Evolutionary conservation across 495 filamentous ascomycete genomes (phyloP), one percentile per base, ranked within the genome.

Genomic region (Lentithecium fluviatile): DNA sequence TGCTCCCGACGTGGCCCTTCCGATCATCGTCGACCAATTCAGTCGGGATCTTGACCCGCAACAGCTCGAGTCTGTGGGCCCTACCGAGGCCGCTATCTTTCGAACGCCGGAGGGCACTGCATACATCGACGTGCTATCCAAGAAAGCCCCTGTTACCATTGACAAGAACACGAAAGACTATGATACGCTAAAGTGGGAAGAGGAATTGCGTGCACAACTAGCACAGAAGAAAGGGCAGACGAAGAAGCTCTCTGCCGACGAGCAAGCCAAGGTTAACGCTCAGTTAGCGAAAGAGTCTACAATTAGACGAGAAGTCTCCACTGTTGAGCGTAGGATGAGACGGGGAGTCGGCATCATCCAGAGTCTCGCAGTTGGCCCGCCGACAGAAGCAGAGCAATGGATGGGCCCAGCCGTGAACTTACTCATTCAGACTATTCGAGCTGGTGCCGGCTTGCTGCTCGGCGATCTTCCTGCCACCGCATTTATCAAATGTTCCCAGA

Each of bases 111-210:
- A 91, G 71, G 94, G 91, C 1, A 90, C 87, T 0, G 80, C 85
- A 6, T 97, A 95, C 64, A 80, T 98, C 24, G 93, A 98, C 72
- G 90, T 97, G 6, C 79, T 98, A 4, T 88, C 86, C 29, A 88
- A 85, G 66, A 93, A 93, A 71, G 76, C 77, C 1, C 84, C 85
- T 65, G 80, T 77, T 46, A 68, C 82, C 13, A 81, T 88, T 7
- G 83, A 89, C 67, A 96, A 89, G 73, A 96, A 88, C 65, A 84
- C 79, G 20, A 96, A 89, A 71, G 94, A 97, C 70, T 95, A 96
- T 61, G 88, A 97, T 67, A 96, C 89, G 0, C 69, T 96, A 49
- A 97, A 96, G 75, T 98, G 94, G 94, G 94, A 98, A 73, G 85
- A 89, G 67, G 94, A 97, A 56, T 80, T 97, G n/a, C 77, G 91